Conservation (phyloP, 2,329 filamentous ascomycete genomes). For the Fusarium sp. region DNA sequence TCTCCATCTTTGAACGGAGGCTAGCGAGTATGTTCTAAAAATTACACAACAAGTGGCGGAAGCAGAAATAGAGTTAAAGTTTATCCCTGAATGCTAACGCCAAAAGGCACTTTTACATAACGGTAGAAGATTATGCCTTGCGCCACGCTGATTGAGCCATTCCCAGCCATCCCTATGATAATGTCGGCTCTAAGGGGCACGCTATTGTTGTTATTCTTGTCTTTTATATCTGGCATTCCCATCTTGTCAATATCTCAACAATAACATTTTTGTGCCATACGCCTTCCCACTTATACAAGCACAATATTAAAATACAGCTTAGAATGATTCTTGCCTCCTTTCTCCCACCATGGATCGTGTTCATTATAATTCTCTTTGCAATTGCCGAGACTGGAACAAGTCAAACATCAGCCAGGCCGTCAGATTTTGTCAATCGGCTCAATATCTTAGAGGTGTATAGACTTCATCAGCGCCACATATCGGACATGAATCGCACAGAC, state of each 20-base stretch:
- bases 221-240: neutral
- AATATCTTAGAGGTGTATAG: neutral
- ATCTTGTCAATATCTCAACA: neutral
- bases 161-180: neutral
- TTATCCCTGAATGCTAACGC: neutral
- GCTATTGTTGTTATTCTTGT: neutral
- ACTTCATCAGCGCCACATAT: neutral
- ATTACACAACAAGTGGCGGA: neutral
- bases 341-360: neutral
- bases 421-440: neutral
- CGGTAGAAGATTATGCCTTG: neutral
- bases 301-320: neutral
- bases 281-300: neutral
- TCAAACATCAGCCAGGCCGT: neutral
- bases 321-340: neutral
- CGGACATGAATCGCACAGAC: neutral
- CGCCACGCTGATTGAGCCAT: neutral
- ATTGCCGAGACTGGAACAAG: neutral
- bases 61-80: neutral
- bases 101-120: neutral
- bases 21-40: neutral
- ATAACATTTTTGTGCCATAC: accelerated
- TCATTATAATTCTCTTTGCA: neutral
- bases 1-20: neutral
- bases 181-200: neutral